Evolutionary conservation across 1,284 basidiomycete species (phyloP).

Genomic region (Xerocomus amazonicus): DNA sequence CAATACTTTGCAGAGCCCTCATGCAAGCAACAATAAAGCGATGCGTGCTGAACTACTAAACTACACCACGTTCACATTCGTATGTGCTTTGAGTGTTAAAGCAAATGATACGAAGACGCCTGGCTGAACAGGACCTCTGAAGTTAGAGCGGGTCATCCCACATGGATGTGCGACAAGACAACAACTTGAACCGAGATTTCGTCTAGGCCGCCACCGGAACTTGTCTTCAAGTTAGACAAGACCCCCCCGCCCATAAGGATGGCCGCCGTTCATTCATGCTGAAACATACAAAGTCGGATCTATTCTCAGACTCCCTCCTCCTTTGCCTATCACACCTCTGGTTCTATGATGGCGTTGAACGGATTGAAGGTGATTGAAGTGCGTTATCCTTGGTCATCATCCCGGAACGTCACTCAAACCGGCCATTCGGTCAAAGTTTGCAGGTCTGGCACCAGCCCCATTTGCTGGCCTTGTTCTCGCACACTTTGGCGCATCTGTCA

Average conservation of each 20-base stretch:
- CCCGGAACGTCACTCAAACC: neutral
- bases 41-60: too few relatives aligned
- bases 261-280: neutral
- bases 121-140: too few relatives aligned
- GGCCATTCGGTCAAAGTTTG: slow-evolving; percentile 51
- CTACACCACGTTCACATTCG: too few relatives aligned
- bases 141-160: too few relatives aligned
- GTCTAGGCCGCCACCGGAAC: too few relatives aligned
- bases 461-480: slow-evolving; percentile 79
- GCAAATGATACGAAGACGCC: too few relatives aligned
- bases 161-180: too few relatives aligned
- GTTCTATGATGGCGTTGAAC: slow-evolving; percentile 43
- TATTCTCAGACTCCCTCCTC: neutral
- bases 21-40: slow-evolving; percentile 3
- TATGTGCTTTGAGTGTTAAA: too few relatives aligned
- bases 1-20: slow-evolving; percentile 11
- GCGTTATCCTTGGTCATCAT: slow-evolving; percentile 4
- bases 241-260: neutral
- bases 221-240: neutral
- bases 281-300: slow-evolving; percentile 11
- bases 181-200: too few relatives aligned
- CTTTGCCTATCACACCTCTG: neutral
- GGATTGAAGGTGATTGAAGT: slow-evolving; percentile 61
- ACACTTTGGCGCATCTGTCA: slow-evolving; percentile 78
- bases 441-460: slow-evolving; percentile 80